Conservation (phyloP, 192 early-diverging fungal genomes). For the Kappamyces sp. region DNA sequence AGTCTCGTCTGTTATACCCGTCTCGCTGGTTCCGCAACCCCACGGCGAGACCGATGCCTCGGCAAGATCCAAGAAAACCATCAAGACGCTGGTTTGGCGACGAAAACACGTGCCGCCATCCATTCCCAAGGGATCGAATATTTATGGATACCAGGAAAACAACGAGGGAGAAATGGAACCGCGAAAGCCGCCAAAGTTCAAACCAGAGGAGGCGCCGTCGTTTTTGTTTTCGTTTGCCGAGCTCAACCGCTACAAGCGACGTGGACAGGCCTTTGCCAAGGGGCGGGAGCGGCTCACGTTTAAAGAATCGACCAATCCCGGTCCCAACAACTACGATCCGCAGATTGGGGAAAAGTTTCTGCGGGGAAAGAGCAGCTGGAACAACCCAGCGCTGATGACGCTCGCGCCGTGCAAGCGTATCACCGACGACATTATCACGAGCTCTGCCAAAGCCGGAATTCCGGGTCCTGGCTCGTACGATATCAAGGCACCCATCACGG, state of each 20-base stretch:
- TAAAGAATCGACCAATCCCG: slow-evolving; percentile 30
- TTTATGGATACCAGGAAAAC: slow-evolving; percentile 50
- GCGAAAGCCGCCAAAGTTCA: slow-evolving; percentile 38
- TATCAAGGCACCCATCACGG: slow-evolving; percentile 31
- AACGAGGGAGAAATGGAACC: slow-evolving; percentile 42
- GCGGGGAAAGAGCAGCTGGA: slow-evolving; percentile 14
- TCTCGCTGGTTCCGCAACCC: no score
- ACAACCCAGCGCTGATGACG: slow-evolving; percentile 48
- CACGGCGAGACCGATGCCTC: no score
- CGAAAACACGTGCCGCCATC: slow-evolving; percentile 48
- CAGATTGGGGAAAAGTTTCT: slow-evolving; percentile 25
- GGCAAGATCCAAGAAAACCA: slow-evolving; percentile 7
- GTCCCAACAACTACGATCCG: slow-evolving; percentile 35
- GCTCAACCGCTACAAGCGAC: slow-evolving; percentile 28
- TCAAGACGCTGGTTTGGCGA: slow-evolving; percentile 37
- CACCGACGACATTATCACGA: slow-evolving; percentile 44
- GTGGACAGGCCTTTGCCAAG: slow-evolving; percentile 29
- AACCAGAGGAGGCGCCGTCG: slow-evolving; percentile 31
- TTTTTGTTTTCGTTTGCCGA: slow-evolving; percentile 44
- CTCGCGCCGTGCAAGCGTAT: slow-evolving; percentile 44
- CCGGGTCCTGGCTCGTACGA: slow-evolving; percentile 47
- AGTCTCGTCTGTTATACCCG: no score
- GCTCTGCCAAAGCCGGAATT: slow-evolving; percentile 33
- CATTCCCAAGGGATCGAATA: slow-evolving; percentile 36
- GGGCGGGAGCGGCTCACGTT: slow-evolving; percentile 23